Evolutionary conservation across 768 basidiomycete genomes (phyloP), one percentile per base, ranked within the genome.

Genomic region (Auriscalpium orientale): DNA sequence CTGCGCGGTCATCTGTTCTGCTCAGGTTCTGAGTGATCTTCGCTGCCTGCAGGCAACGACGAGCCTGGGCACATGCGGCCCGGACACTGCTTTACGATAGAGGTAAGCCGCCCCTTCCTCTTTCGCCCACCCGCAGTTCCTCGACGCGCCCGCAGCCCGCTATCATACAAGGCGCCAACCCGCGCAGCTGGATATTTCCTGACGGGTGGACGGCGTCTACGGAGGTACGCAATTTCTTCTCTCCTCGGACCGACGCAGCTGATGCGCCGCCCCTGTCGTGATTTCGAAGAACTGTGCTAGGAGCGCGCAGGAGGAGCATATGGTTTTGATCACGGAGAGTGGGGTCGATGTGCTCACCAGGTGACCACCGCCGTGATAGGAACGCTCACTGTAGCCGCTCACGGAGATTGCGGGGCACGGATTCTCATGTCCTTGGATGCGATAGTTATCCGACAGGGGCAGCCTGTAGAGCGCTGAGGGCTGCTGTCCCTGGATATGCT

Each of bases 151-250:
- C 45, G 11, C 56, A 91, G 87, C 92, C 92, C 4, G 77, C 77
- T 48, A 73, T 95, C 35, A 78, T 95, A 12, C 88, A 92, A 71
- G 92, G 92, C 11, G 68, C 72, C 6, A 76, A 88, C 55, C 76
- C 90, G 0, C 66, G 71, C 22, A 81, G 82, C 2, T 87, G 85
- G 81, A 80, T 91, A 56, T 95, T 90, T 68, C 89, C 89, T 2
- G 94, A 95, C 66, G 91, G 89, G 22, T 95, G 94, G 94, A 93
- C 91, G 3, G 84, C 87, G n/a, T 88, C 89, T 0, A 93, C 92
- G 0, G 84, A 89, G 75, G 93, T 84, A 65, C 53, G 80, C 35
- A 48, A 13, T 16, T 34, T 4, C 36, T n/a, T 33, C 36, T 33
- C 36, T 46, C 16, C 16, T 34, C 38, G 33, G 38, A 47, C 4